Evolutionary conservation across 306 rosid species (phyloP).

Genomic region (Arachis hypogaea): DNA sequence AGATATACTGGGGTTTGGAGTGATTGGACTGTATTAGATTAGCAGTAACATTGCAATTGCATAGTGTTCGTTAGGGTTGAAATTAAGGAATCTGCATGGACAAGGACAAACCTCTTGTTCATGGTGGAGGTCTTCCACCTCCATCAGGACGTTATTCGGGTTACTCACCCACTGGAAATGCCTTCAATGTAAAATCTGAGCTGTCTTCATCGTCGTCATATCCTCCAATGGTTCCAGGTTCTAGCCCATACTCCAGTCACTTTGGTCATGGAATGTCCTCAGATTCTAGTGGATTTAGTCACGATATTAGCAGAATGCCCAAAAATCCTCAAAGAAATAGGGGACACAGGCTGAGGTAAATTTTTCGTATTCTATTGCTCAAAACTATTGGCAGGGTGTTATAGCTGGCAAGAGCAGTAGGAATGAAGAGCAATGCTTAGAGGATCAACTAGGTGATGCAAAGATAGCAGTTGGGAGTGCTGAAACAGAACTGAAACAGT

Average conservation of each 20-base stretch:
- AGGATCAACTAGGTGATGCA: conserved; percentile 92
- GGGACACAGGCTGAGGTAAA: conserved; percentile 56
- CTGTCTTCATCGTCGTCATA: conserved; percentile 46
- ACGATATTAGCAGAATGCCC: conserved; percentile 91
- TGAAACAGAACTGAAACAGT: conserved; percentile 85
- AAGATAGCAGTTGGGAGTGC: conserved; percentile 88
- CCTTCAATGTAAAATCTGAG: conserved; percentile 75
- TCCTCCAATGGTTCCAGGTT: conserved; percentile 64
- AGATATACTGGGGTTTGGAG: conserved; percentile 40
- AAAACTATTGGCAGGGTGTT: conserved; percentile 64
- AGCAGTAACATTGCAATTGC: conserved; percentile 27
- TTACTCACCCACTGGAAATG: conserved; percentile 53
- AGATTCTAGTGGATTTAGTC: conserved; percentile 75
- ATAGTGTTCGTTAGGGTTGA: conserved; percentile 17
- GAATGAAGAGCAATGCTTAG: conserved; percentile 89
- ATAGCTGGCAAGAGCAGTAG: conserved; percentile 90
- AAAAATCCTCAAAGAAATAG: conserved; percentile 80
- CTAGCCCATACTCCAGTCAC: conserved; percentile 53
- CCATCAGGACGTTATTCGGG: conserved; percentile 70
- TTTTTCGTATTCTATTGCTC: conserved; percentile 22
- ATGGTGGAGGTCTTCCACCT: conserved; percentile 74
- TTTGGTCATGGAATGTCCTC: conserved; percentile 60
- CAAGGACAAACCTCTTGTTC: conserved; percentile 67
- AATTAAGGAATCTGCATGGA: conserved; percentile 59
- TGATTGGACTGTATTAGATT: conserved; percentile 39